A percentile compares a stretch with the other conserved stretches of the same genome.
Conservation (phyloP, 2,329 filamentous ascomycete species). For the Botryosphaeria agaves region DNA sequence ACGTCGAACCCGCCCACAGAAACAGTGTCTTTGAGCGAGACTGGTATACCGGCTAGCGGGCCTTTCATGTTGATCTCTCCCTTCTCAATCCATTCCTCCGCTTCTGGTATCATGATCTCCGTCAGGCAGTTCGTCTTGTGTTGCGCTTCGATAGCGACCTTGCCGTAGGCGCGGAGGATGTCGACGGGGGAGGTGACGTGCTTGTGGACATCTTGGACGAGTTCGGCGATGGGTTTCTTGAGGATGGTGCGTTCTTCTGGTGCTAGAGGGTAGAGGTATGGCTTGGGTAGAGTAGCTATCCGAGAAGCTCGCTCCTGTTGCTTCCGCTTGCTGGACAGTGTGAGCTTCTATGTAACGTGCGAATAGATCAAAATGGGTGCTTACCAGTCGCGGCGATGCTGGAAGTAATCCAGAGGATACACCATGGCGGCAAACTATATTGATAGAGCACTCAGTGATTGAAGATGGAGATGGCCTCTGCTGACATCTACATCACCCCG, state of each 20-base stretch:
- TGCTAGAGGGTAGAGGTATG: conserved; percentile 51
- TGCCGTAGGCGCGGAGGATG: conserved; percentile 72
- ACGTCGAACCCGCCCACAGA: conserved; percentile 70
- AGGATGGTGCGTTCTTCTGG: conserved; percentile 49
- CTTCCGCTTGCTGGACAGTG: conserved; percentile 49
- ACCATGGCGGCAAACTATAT: conserved; percentile 11
- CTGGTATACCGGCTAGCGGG: conserved; percentile 70
- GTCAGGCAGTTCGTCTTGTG: conserved; percentile 79
- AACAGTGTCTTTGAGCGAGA: conserved; percentile 65
- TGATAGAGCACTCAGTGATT: too few relatives aligned
- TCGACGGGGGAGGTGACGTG: conserved; percentile 47
- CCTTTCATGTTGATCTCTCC: conserved; percentile 54
- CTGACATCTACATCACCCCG: too few relatives aligned
- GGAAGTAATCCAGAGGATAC: conserved; percentile 47
- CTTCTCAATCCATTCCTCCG: conserved; percentile 50
- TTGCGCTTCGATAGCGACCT: conserved; percentile 69
- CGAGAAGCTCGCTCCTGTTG: conserved; percentile 55
- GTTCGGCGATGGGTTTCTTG: conserved; percentile 54
- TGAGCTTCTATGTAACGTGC: conserved; percentile 5
- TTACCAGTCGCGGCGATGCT: conserved; percentile 56
- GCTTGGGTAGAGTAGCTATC: conserved; percentile 46
- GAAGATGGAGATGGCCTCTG: too few relatives aligned
- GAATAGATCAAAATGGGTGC: conserved; percentile 10
- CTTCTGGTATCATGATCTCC: conserved; percentile 64
- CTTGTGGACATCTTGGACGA: conserved; percentile 65